Evolutionary conservation across 2,329 filamentous ascomycete species (phyloP).

Genomic region (Clathrospora elynae): DNA sequence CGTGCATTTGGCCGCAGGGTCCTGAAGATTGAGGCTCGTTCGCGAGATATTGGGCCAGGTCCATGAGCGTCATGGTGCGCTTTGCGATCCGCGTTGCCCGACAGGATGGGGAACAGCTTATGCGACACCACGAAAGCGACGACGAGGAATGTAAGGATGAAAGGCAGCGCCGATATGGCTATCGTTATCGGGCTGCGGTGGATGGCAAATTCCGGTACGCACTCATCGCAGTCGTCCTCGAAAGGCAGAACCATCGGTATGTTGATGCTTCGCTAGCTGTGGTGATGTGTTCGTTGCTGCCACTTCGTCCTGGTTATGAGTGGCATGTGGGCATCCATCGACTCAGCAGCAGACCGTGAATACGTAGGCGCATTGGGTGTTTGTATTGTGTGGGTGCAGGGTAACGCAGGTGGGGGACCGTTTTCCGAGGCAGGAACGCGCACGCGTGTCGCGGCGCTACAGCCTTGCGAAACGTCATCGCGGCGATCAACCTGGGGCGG

Average conservation of each 20-base stretch:
- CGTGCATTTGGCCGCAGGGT: constrained; percentile 46
- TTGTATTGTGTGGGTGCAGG: constrained; percentile 1
- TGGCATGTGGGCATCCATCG: constrained; percentile 33
- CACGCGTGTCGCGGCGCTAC: constrained; percentile 21
- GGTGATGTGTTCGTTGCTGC: constrained; percentile 22
- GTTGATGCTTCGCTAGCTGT: constrained; percentile 8
- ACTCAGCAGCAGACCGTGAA: constrained; percentile 21
- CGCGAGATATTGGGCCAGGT: constrained; percentile 48
- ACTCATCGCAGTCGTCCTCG: constrained; percentile 61
- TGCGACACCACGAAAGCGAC: constrained; percentile 67
- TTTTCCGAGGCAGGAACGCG: constrained; percentile 23
- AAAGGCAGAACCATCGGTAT: constrained; percentile 41
- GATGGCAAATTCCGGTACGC: constrained; percentile 58
- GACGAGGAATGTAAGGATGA: constrained; percentile 70
- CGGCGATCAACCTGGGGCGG: constrained; percentile 22
- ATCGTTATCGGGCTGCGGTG: constrained; percentile 55
- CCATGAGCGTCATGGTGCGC: constrained; percentile 67
- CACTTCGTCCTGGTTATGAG: constrained; percentile 22
- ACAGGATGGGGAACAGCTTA: constrained; percentile 74
- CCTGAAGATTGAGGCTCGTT: constrained; percentile 40
- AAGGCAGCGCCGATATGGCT: constrained; percentile 68
- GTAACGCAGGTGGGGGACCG: constrained; percentile 13
- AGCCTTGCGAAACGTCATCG: constrained; percentile 30
- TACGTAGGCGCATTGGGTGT: constrained; percentile 12
- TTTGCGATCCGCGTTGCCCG: constrained; percentile 61